A percentile compares a stretch with the other conserved stretches of the same genome.
Evolutionary conservation across 345 rosid genomes (phyloP).

Genomic region (Populus deltoides): DNA sequence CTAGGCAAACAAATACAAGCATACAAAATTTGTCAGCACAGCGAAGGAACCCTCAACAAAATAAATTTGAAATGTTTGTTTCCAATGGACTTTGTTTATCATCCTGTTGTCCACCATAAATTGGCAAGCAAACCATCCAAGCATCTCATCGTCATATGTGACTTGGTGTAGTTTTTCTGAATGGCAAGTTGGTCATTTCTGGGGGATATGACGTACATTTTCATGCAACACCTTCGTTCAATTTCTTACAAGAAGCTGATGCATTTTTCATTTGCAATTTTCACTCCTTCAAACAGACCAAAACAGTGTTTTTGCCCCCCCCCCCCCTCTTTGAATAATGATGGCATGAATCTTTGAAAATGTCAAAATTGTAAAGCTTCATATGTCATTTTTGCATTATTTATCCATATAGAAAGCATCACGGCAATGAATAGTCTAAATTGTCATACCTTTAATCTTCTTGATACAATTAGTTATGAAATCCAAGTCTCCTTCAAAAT

Average conservation of each 20-base stretch:
- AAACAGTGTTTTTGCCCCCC: not conserved
- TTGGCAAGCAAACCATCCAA: not conserved
- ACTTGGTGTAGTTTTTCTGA: not conserved
- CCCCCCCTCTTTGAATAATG: not conserved
- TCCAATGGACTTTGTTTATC: not conserved
- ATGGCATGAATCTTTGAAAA: not conserved
- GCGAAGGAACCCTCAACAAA: not conserved
- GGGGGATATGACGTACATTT: no score
- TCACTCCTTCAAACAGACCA: no score
- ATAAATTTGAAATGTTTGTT: slow-evolving; percentile 1
- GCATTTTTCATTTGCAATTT: no score
- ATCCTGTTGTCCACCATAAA: not conserved
- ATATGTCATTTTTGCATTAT: not conserved
- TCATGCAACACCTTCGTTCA: no score
- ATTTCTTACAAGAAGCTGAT: no score
- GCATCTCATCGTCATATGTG: slow-evolving; percentile 1
- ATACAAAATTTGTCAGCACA: not conserved
- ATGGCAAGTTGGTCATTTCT: no score
- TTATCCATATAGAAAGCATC: not conserved
- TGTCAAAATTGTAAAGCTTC: not conserved
- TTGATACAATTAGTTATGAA: slow-evolving; percentile 66
- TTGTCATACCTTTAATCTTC: slow-evolving; percentile 54
- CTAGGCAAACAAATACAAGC: not conserved
- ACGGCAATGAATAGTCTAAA: not conserved
- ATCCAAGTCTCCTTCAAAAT: slow-evolving; percentile 49